Base-by-base conservation (phyloP, 176 grass and related monocot species). In the Aegilops longissima region DNA sequence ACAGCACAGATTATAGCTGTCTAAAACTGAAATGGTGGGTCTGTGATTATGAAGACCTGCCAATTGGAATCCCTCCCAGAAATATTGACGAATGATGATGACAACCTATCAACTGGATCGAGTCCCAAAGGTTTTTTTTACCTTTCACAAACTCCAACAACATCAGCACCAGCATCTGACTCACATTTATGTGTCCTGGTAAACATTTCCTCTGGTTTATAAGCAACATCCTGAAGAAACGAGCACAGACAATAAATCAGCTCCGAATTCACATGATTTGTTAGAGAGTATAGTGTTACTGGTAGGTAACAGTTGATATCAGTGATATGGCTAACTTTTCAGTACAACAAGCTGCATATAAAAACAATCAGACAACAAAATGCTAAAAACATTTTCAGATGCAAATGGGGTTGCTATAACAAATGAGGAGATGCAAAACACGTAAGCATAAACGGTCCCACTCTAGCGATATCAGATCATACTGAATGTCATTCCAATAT, bases 131-230 rank as follows among this genome's bases (percentile, higher is more conserved):
- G 49, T 62, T 59, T 59, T 31, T 59, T 25, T 81, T 87, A 95
- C 93, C 90, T 95, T 91, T 96, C 96, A 78, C 96, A 96, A 31
- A 58, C 49, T 92, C 76, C 9, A 68, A 98, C 96, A 76, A 98
- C 82, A 21, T 94, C 36, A 25, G 29, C 77, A 87, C 87, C 83
- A 82, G 93, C 96, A 87, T 98, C 90, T 24, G 93, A 77, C 76
- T 96, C 92, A 33, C 96, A 98, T 82, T 96, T 96, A 17, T 81
- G 93, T 61, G 93, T 96, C 76, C 85, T 67, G 6, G 94, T 76
- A 90, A 66, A 90, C 16, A 88, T 68, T 68, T 98, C 93, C 66
- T 88, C 93, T 39, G 90, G 96, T 80, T 87, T 98, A 70, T 93
- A 98, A 73, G 90, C 77, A 90, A 94, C 96, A 88, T 96, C 93